Base-by-base conservation (phyloP, 257 asterid genomes). In the Nicotiana otophora region DNA sequence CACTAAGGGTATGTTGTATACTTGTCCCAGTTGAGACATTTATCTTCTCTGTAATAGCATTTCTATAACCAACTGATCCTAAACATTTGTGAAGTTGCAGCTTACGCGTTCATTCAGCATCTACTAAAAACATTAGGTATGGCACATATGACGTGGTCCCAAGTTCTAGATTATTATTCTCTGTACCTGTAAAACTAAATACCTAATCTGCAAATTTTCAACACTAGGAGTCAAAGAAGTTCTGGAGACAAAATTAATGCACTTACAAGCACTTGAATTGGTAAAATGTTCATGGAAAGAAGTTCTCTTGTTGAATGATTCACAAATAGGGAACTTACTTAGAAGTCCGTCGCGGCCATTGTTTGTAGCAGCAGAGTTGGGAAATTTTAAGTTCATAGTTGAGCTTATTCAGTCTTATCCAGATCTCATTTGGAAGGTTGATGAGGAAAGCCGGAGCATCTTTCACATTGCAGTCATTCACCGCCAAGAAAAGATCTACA, bases 361-460 rank as follows among this genome's bases (percentile, higher is more conserved):
- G 57, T 87, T 87, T 77, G 86, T 80, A 57, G 89, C 87, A 28
- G 89, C 84, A 23, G 89, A 82, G 60, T 82, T 28, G 42, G 89
- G 89, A 34, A 87, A 87, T 77, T 82, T 64, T 67, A 78, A 87
- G 57, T 87, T 84, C 42, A 84, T 87, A 42, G 78, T 83, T 31
- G 83, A 82, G 81, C 84, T 85, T 33, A 81, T 86, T 7, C 87
- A 46, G 12, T 83, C 89, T 7, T 81, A 86, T 81, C 90, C 89
- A 15, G 89, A 88, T 84, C 82, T 82, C 28, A 82, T 85, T 14
- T 88, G 89, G 84, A 88, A 83, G 78, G 89, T 88, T 4, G 87
- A 88, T 80, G 87, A 82, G 39, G 75, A 88, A 80, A 81, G 86
- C 61, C 83, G 74, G 61, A 88, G 87, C 83, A 80, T 88, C 60